phyloP scores from a whole-genome alignment of 192 early-diverging fungal species.

The Fimicolochytrium jonesii region DNA sequence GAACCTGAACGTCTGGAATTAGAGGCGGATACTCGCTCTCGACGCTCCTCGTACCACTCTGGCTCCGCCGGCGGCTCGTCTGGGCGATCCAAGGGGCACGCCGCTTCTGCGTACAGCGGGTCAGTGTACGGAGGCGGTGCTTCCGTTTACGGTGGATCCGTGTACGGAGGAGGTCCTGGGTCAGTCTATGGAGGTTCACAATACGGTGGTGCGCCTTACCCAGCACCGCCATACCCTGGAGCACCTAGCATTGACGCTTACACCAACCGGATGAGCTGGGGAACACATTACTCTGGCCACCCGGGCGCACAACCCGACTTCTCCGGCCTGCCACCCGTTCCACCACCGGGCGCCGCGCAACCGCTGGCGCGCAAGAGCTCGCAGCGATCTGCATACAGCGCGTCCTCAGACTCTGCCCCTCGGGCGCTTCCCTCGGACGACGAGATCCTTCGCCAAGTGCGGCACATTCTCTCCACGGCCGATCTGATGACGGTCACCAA shows the following conservation, averaged over 20 bases:
- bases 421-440: slow-evolving; percentile 43
- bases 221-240: not conserved
- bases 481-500: slow-evolving; percentile 98
- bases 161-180: slow-evolving; percentile 24
- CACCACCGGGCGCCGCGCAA: not conserved
- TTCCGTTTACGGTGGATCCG: slow-evolving; percentile 25
- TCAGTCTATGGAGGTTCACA: slow-evolving; percentile 11
- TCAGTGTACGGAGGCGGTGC: slow-evolving; percentile 30
- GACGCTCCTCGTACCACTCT: slow-evolving; percentile 18
- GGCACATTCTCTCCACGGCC: slow-evolving; percentile 78
- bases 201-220: slow-evolving; percentile 12
- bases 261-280: slow-evolving; percentile 22
- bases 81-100: not conserved
- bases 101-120: slow-evolving; percentile 19
- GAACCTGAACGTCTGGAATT: slow-evolving; percentile 53
- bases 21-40: slow-evolving; percentile 1
- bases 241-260: not conserved
- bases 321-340: not conserved
- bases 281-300: slow-evolving; percentile 19
- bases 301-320: slow-evolving; percentile 2
- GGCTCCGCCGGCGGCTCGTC: not conserved
- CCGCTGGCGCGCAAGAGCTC: not conserved
- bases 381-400: slow-evolving; percentile 18
- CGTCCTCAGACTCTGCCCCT: slow-evolving; percentile 13
- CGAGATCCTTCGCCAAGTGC: slow-evolving; percentile 43